Evolutionary conservation across 352 stramenopile species (phyloP).

Genomic region (Globisporangium barbulae): DNA sequence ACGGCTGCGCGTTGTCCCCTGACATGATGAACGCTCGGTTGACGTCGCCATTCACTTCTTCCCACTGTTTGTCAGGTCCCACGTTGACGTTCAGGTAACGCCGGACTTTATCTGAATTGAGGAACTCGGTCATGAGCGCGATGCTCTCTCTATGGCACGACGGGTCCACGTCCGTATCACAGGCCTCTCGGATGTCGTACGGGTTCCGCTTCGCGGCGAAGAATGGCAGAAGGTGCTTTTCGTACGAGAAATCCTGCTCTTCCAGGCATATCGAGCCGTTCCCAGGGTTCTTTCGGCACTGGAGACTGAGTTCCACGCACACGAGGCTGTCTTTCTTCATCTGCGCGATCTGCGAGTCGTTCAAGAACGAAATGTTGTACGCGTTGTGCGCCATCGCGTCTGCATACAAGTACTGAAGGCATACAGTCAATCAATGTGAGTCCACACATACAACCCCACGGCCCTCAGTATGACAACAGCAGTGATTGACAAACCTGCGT

Average conservation of each 20-base stretch:
- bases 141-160: background rate
- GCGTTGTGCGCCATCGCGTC: constrained; percentile 38
- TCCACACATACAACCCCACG: background rate
- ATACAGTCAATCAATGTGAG: background rate
- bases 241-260: background rate
- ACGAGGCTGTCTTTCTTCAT: constrained; percentile 19
- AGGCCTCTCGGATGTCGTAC: constrained; percentile 36
- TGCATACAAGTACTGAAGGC: constrained; percentile 21
- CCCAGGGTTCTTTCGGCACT: background rate
- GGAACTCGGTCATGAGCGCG: background rate
- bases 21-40: background rate
- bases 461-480: background rate
- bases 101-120: constrained; percentile 4
- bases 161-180: background rate
- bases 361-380: constrained; percentile 33
- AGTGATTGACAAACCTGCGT: constrained; percentile 1
- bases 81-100: constrained; percentile 13
- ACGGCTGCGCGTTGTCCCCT: constrained; percentile 6
- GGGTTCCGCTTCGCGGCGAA: constrained; percentile 22
- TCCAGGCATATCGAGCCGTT: constrained; percentile 4
- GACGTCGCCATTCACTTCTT: background rate
- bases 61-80: background rate
- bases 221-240: constrained; percentile 15
- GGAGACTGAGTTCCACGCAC: constrained; percentile 13
- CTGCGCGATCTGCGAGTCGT: constrained; percentile 11